Evolutionary conservation across 371 early-diverging fungal species (phyloP), one percentile per base, ranked within the genome.

Genomic region (Circinella minor): DNA sequence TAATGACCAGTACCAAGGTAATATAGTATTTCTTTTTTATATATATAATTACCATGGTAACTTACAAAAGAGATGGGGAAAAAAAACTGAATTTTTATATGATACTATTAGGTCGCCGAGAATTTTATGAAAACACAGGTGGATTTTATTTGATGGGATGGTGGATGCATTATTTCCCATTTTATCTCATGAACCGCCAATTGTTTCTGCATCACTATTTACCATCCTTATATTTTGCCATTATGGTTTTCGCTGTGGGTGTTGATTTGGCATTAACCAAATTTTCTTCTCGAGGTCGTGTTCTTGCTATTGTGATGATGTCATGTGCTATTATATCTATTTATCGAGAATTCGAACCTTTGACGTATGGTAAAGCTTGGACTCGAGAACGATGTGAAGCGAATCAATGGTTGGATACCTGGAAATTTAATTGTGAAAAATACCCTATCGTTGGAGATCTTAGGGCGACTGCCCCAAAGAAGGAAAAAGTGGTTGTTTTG

Each of bases 121-220:
- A 36, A 3, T 85, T 77, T 66, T 94, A 88, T 76, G 82, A 88
- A 47, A 74, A 78, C 15, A 82, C 89, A 0, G 89, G 89, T 57
- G 95, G 96, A 34, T 97, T 97, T 81, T 86, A 94, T 69, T 83
- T 88, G 27, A 71, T 91, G 34, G 95, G 89, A n/a, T 99, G 98
- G 97, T 67, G 87, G 11, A 76, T 95, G 36, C 99, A 99, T 81
- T 98, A 92, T 81, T 61, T 97, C 1, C 98, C 99, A 6, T 99
- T 98, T 83, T 96, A 96, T 83, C 74, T 97, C 46, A 94, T 97
- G 93, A 91, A 90, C 11, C 93, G 99, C 34, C 94, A 95, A 77
- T 83, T 98, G n/a, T 99, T 99, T 78, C 80, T 98, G 57, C 99
- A 99, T 79, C 99, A 99, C 81, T 99, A 99, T 75, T 87, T 99